Evolutionary conservation across 257 asterid genomes (phyloP).

Genomic region (Plantago major): DNA sequence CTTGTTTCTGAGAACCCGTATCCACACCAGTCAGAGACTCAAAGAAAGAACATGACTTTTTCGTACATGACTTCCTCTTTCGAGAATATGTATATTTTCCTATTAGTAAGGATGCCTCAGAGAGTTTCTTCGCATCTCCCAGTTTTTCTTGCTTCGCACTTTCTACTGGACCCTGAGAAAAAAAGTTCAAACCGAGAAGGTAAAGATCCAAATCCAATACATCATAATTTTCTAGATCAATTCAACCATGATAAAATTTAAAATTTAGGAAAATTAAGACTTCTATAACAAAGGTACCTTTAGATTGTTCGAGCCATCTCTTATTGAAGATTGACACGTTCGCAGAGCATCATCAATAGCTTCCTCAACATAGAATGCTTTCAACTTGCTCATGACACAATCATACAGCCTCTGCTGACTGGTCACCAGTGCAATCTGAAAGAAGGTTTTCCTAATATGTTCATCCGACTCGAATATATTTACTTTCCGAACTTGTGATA

Average conservation of each 20-base stretch:
- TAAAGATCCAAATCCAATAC: background rate
- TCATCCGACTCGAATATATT: constrained; percentile 32
- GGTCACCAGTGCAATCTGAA: constrained; percentile 53
- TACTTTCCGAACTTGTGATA: constrained; percentile 31
- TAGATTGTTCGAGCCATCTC: constrained; percentile 25
- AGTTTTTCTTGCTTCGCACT: constrained; percentile 25
- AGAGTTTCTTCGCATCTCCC: constrained; percentile 30
- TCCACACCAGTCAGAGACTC: constrained; percentile 33
- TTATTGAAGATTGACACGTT: constrained; percentile 28
- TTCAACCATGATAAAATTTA: constrained; percentile 12
- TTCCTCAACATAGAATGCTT: constrained; percentile 39
- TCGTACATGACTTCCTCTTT: constrained; percentile 43
- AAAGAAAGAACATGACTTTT: constrained; percentile 37
- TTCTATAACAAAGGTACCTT: constrained; percentile 34
- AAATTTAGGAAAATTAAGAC: constrained; percentile 3
- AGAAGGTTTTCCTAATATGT: constrained; percentile 30
- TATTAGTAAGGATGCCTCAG: constrained; percentile 35
- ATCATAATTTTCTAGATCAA: constrained; percentile 19
- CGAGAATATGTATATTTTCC: constrained; percentile 55
- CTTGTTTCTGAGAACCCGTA: constrained; percentile 30
- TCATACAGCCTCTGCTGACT: constrained; percentile 62
- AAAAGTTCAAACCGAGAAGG: constrained; percentile 16
- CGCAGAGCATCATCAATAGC: constrained; percentile 34
- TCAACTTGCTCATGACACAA: constrained; percentile 49
- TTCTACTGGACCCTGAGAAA: constrained; percentile 35